Percentiles rank a stretch among this genome's conserved stretches.
Evolutionary conservation across 352 stramenopile genomes (phyloP).

Genomic region (Hyaloperonospora brassicae): DNA sequence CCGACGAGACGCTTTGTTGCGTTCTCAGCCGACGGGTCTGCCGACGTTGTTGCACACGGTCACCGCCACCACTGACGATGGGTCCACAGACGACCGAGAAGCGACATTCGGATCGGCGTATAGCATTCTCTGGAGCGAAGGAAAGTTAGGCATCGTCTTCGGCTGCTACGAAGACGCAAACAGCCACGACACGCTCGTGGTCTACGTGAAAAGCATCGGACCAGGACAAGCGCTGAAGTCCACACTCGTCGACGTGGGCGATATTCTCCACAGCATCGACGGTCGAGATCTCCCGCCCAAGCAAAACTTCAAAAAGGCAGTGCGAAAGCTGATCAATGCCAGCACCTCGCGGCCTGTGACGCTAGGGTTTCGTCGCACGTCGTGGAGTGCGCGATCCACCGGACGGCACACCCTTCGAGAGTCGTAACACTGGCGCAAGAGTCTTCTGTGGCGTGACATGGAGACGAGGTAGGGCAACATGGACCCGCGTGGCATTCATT

Average conservation of each 20-base stretch:
- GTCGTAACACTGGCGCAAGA: too few relatives aligned
- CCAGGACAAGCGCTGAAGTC: slow-evolving; percentile 27
- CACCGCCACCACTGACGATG: slow-evolving; percentile 10
- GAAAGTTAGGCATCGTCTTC: slow-evolving; percentile 38
- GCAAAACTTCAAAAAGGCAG: slow-evolving; percentile 20
- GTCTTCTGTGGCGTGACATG: too few relatives aligned
- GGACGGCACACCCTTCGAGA: too few relatives aligned
- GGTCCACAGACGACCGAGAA: not conserved
- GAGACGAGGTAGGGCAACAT: too few relatives aligned
- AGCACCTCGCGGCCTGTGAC: too few relatives aligned
- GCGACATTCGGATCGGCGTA: slow-evolving; percentile 18
- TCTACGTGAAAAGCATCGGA: slow-evolving; percentile 39
- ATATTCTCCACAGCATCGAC: slow-evolving; percentile 38
- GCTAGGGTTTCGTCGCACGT: too few relatives aligned
- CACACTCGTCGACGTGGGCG: slow-evolving; percentile 30
- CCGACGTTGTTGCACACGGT: slow-evolving; percentile 15
- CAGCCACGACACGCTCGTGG: slow-evolving; percentile 21
- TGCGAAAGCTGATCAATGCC: too few relatives aligned
- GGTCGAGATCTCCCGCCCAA: slow-evolving; percentile 21
- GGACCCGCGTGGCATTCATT: too few relatives aligned
- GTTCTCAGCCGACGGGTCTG: slow-evolving; percentile 18
- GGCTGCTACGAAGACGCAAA: slow-evolving; percentile 34
- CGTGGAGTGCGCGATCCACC: too few relatives aligned
- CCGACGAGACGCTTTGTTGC: slow-evolving; percentile 6
- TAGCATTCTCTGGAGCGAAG: slow-evolving; percentile 35